Evolutionary conservation across 352 stramenopile genomes (phyloP).

Genomic region (Phytophthora citrophthora): DNA sequence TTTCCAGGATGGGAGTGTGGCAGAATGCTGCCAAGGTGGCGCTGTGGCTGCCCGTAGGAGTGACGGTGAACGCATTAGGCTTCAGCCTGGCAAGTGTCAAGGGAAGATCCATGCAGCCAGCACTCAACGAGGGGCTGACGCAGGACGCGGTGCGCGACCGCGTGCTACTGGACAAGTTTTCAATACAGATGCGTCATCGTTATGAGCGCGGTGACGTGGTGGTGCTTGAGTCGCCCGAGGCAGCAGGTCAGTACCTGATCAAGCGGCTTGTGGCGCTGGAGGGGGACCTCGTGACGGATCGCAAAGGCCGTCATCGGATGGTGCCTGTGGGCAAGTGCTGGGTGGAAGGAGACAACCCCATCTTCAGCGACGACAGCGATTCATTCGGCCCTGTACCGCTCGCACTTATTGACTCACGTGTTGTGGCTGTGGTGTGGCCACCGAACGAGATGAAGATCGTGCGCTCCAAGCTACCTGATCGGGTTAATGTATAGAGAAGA

Average conservation of each 20-base stretch:
- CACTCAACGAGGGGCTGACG: conserved; percentile 75
- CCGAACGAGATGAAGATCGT: conserved; percentile 69
- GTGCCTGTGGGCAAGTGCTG: conserved; percentile 85
- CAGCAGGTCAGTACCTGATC: conserved; percentile 63
- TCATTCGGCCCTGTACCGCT: conserved; percentile 78
- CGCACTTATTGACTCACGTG: conserved; percentile 80
- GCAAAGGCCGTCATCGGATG: conserved; percentile 36
- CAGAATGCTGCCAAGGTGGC: conserved; percentile 61
- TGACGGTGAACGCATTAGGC: conserved; percentile 76
- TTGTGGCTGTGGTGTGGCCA: conserved; percentile 84
- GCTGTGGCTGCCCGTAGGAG: conserved; percentile 84
- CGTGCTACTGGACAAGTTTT: conserved; percentile 89
- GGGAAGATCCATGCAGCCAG: conserved; percentile 85
- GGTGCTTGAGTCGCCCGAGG: conserved; percentile 73
- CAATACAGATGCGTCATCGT: conserved; percentile 71
- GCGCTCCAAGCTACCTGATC: conserved; percentile 54
- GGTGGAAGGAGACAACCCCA: conserved; percentile 83
- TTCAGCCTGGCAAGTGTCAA: conserved; percentile 79
- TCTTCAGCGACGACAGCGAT: conserved; percentile 83
- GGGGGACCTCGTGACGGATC: conserved; percentile 73
- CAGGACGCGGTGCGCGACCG: conserved; percentile 74
- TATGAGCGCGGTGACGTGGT: conserved; percentile 81
- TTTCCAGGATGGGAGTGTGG: conserved; percentile 54
- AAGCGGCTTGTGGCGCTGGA: conserved; percentile 83
- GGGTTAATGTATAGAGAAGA: conserved; percentile 54